Base-by-base conservation (phyloP, 345 rosid genomes). In the Camelina sativa region DNA sequence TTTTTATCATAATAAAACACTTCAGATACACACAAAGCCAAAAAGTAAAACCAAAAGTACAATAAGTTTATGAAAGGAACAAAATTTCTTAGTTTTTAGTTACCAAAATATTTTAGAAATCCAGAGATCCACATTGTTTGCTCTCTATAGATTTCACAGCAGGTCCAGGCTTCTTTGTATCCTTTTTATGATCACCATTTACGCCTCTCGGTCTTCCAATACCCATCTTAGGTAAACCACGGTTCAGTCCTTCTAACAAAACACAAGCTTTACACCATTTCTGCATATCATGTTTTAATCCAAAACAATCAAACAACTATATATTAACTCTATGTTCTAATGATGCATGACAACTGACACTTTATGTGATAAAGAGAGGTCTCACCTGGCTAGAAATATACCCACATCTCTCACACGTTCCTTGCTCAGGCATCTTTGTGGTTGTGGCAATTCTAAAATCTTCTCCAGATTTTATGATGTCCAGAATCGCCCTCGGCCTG, bases 211-310 rank as follows among this genome's bases (percentile, higher is more conserved):
- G 75, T 70, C 97, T 82, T 54, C 93, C 95, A 38, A 93, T 91
- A 20, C 98, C 98, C 75, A 91, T 73, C 83, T 86, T 90, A 22
- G 97, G 97, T 81, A 94, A 78, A 37, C 98, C 98, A 15, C 86
- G 85, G 71, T 94, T 95, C 71, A 95, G 79, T 81, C 96, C 97
- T 69, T 91, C 93, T 60, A 95, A 88, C 82, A 92, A 80, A 65
- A 90, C 92, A 71, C 99, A 92, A 52, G 99, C 97, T 82, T 95
- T 92, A 62, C 97, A 90, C 97, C 95, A 87, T 90, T 87, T 94
- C 97, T 94, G 72, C 22, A 38, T 4, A 52, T 10, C 72, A 51
- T 69, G 25, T 22, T 16, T 15, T 35, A 38, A 25, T 63, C 37
- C 68, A 63, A 63, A 65, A 47, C 43, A 65, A 64, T 1, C 15